Evolutionary conservation across 345 rosid genomes (phyloP), one percentile per base, ranked within the genome.

Genomic region (Lepidium africanum): DNA sequence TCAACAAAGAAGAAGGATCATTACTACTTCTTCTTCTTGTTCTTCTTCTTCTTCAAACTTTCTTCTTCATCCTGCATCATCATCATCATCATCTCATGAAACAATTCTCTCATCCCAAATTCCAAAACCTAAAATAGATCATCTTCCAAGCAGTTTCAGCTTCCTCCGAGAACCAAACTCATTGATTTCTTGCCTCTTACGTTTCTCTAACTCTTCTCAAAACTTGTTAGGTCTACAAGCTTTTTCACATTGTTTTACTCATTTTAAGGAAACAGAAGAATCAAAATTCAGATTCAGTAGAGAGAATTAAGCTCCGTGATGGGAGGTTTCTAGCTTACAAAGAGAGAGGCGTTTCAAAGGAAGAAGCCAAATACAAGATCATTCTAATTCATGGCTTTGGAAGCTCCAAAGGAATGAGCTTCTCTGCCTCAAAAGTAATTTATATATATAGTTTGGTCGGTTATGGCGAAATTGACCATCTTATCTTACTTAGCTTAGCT

Each of bases 351-450:
- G 85, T 87, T 15, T 80, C 93, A 67, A 87, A 75, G 78, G 63
- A 63, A 23, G 48, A 78, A 67, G 71, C 97, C 5, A 84, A 79
- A 42, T 80, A 72, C 82, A 81, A 67, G 70, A 81, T 91, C 74
- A 61, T 91, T 54, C 62, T 91, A 57, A 81, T 86, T 60, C 91
- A 91, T 76, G 97, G 97, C 9, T 88, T 91, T 76, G 97, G 93
- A 41, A 88, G 96, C 87, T 91, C 97, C 59, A 88, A 91, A 70
- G 97, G 87, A 23, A 91, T 88, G 93, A 85, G 69, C 69, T 86
- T 91, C 68, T 79, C 74, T 16, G 87, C 81, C 6, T 78, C 93
- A 30, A 82, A 84, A 67, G 96, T 86, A 25, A 25, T 25, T 2
- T 25, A 25, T 25, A 25, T 25, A 3, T 25, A 25, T 25, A 25